These are phyloP conservation scores for Eimeria nieschulzi DNA, from an alignment of 169 alveolate species.

Conservation along the genomic window DNA sequence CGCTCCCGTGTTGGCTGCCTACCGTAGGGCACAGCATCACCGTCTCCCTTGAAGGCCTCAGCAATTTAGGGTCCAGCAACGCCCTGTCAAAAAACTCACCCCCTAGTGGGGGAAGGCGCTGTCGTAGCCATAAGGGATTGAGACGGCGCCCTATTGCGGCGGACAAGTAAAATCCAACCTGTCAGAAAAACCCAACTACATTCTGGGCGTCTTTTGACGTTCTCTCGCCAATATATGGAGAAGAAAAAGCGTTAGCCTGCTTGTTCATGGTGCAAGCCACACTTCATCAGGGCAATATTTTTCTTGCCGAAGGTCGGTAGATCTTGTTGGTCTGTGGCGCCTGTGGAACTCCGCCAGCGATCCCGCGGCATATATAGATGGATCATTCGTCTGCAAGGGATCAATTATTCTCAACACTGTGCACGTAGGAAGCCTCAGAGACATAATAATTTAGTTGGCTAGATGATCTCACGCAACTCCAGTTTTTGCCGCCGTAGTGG, in stretches of 20 bases:
- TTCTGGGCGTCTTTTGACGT: background rate
- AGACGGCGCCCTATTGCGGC: slow-evolving; percentile 7
- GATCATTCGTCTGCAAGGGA: slow-evolving; percentile 86
- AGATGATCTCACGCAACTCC: too few species aligned
- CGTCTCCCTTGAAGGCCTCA: slow-evolving; percentile 17
- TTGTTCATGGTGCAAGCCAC: background rate
- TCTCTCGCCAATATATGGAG: too few species aligned
- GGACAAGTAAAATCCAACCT: slow-evolving; percentile 34
- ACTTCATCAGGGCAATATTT: slow-evolving; percentile 90
- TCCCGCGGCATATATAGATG: slow-evolving; percentile 91
- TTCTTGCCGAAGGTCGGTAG: slow-evolving; percentile 87
- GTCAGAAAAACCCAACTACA: background rate
- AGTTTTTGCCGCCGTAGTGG: too few species aligned
- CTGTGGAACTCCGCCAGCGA: slow-evolving; percentile 90
- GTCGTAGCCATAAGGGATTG: background rate
- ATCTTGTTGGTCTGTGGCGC: slow-evolving; percentile 85
- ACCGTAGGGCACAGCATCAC: background rate
- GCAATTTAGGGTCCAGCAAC: background rate
- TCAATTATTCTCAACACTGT: too few species aligned
- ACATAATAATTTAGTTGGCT: too few species aligned
- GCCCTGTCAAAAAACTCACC: background rate
- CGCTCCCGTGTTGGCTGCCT: background rate
- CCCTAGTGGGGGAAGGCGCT: background rate
- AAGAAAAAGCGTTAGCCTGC: background rate
- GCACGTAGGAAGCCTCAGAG: too few species aligned